phyloP scores from a whole-genome alignment of 176 grass and related monocot species.

The Sorghum bicolor region Sorghum_bicolor_NCBIv3 NC_012873.2:55582001-55582500 shows the following conservation, averaged over 20 bases:
- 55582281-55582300: constrained; percentile 81
- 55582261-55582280: constrained; percentile 72
- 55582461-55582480: constrained; percentile 17
- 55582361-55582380: constrained; percentile 4
- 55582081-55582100: neutral
- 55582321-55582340: constrained; percentile 84
- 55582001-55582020: constrained; percentile 1
- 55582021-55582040: constrained; percentile 2
- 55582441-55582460: constrained; percentile 43
- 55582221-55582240: constrained; percentile 26
- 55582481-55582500: constrained; percentile 30
- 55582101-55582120: neutral
- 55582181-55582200: neutral
- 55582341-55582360: constrained; percentile 54
- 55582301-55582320: constrained; percentile 71
- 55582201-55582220: neutral
- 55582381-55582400: constrained; percentile 69
- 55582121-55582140: constrained; percentile 7
- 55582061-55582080: neutral
- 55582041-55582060: neutral
- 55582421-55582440: constrained; percentile 27
- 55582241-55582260: constrained; percentile 87
- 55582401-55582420: constrained; percentile 21
- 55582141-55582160: neutral
- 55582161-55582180: constrained; percentile 5